Evolutionary conservation across 2,329 filamentous ascomycete species (phyloP), one percentile per base, ranked within the genome.

Genomic region (Fusarium xyrophilum): DNA sequence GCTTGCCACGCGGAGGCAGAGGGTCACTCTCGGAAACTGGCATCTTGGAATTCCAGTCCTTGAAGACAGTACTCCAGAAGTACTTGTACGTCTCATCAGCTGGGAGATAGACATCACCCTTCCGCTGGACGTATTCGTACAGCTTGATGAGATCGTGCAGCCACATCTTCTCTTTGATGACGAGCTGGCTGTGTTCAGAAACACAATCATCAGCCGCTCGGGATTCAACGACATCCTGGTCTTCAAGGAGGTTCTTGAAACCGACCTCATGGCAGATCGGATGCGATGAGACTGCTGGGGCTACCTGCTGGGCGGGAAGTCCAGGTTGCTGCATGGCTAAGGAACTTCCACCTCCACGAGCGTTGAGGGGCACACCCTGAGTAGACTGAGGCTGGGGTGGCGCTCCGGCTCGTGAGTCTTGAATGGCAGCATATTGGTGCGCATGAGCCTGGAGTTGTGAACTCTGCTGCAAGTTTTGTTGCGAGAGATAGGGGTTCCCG

Each of bases 111-210:
- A 15, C 11, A 17, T 28, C 36, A 6, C 21, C 7, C 30, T 8
- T 19, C 11, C 56, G 44, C 7, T 33, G 27, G 4, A 61, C 43
- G 11, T 38, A 39, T 27, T 61, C 43, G 10, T 61, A 61, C 11
- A 44, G 43, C 23, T 52, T 52, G 14, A 61, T 6, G 4, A 61
- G 58, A 38, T 60, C 56, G 14, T 60, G 15, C 2, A 61, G 21
- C 23, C 36, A 28, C 58, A 61, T 60, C 58, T 61, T 61, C 21
- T 61, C 56, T 15, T 40, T 47, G 25, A 55, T 47, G 23, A 35
- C 19, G 15, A 55, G 52, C 8, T 32, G 28, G 14, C 23, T 17
- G 30, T 55, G 52, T 21, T 15, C 40, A 13, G 52, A 33, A 21
- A 55, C 15, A 35, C 30, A 48, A 10, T 33, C 30, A 15, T 25